Conservation (phyloP, 2,329 filamentous ascomycete species). For the Alternaria metachromatica region DNA sequence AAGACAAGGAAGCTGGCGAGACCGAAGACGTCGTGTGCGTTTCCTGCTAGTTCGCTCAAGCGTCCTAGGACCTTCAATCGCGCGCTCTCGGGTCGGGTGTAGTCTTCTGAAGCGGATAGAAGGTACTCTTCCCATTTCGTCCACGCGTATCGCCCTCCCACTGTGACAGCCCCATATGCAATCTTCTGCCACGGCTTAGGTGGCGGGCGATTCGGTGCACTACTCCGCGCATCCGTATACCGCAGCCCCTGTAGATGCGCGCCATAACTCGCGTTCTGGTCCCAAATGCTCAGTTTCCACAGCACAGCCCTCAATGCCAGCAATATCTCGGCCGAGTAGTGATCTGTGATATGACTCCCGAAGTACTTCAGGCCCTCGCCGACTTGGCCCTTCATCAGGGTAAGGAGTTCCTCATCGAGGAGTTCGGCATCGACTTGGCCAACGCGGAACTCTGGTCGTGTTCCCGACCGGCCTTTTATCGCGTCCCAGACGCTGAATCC, state of each 20-base stretch:
- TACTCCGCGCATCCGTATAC: constrained; percentile 81
- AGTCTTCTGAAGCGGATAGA: constrained; percentile 76
- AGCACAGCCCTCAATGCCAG: constrained; percentile 77
- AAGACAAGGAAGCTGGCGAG: constrained; percentile 90
- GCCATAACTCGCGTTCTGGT: constrained; percentile 93
- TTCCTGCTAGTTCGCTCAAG: constrained; percentile 72
- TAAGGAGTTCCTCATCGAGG: constrained; percentile 88
- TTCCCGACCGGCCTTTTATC: constrained; percentile 76
- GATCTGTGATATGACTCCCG: constrained; percentile 76
- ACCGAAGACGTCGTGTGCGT: constrained; percentile 79
- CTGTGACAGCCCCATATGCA: constrained; percentile 82
- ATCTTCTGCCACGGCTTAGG: constrained; percentile 85
- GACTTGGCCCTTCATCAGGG: constrained; percentile 84
- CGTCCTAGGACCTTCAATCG: constrained; percentile 66
- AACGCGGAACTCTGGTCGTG: constrained; percentile 85
- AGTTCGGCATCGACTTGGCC: constrained; percentile 96
- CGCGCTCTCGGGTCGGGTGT: constrained; percentile 61
- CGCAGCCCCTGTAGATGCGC: constrained; percentile 89
- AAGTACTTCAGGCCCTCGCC: constrained; percentile 89
- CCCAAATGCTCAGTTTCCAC: constrained; percentile 97
- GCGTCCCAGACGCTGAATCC: constrained; percentile 70
- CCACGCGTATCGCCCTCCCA: constrained; percentile 90
- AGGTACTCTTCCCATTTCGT: constrained; percentile 90
- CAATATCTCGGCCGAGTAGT: constrained; percentile 86
- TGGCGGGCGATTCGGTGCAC: constrained; percentile 60